Base-by-base conservation (phyloP, 2,329 filamentous ascomycete species). In the Mycogone perniciosa region DNA sequence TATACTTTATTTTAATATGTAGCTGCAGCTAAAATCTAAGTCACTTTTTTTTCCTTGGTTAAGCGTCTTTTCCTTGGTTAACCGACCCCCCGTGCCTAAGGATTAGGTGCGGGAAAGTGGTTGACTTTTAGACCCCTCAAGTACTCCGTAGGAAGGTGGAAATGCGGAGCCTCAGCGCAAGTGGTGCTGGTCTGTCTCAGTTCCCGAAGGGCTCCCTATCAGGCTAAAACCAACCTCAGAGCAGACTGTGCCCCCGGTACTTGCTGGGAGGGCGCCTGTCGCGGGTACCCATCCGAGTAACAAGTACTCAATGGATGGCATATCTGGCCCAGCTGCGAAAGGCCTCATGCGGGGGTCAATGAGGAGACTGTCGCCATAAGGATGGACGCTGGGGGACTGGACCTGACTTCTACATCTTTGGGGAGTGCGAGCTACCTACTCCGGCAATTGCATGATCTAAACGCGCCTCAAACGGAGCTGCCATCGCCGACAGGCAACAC, bases 271-370 rank as follows among this genome's bases (percentile, higher is more conserved):
- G 68, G 65, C 34, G 48, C 41, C 7, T 70, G 67, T 51, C 9
- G 8, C 4, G 67, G 67, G 10, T 38, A 11, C 9, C 35, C 35
- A 10, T 38, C 35, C 35, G 5, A 38, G 6, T 2, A 20, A 20
- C 20, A 3, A 20, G 20, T 38, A 38, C 35, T 38, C 35, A 10
- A 38, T 38, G 35, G 35, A 38, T 10, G 59, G 61, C 51, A 37
- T 13, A 6, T 71, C 61, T 41, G 65, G 60, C 29, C 64, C 60
- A 2, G 64, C 69, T 52, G 69, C 68, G n/a, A 64, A 50, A 10
- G 35, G 9, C 13, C 35, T 38, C 5, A 5, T 71, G 67, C 48
- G 63, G 54, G 2, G 64, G 64, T 8, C 58, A 57, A 55, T 67
- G 60, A 62, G 65, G 64, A 3, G 13, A 38, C 9, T 38, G 35